Evolutionary conservation across 176 grass and related monocot species (phyloP), one percentile per base, ranked within the genome.

Genomic region (Oryza australiensis): DNA sequence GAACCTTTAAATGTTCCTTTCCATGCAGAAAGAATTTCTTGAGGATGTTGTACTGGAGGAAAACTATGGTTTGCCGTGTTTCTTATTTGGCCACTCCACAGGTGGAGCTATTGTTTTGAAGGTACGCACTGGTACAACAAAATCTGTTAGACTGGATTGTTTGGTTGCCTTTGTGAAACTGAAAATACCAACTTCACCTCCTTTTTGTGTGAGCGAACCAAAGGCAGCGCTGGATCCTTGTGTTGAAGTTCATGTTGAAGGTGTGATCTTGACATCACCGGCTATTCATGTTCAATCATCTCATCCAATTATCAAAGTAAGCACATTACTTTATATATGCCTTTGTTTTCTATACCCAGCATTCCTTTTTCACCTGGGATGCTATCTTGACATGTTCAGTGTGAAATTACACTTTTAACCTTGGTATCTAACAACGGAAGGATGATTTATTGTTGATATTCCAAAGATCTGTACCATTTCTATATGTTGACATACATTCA

Each of bases 41-140:
- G 80, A 93, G 78, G 86, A 92, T 73, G 71, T 90, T 83, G 88
- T 98, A 23, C 62, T 90, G 65, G 86, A 83, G 45, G 88, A 89
- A 85, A 94, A 85, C 33, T 43, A 74, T 51, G 79, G 82, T 64
- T 87, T 91, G 57, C 95, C 90, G 24, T 93, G 90, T 66, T 98
- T 98, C 88, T 85, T 88, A 84, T 98, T 94, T 80, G 95, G 95
- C 38, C 95, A 98, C 78, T 94, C 92, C 67, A 98, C 95, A 22
- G 95, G 95, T 57, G 95, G 87, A 89, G 95, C 95, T 78, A 91
- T 98, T 86, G 76, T 91, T 67, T 92, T 98, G 43, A 98, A 98
- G 95, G 95, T 98, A 89, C 48, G 3, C 68, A 64, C 14, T 73
- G 51, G 81, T 42, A 71, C 13, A 81, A 10, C 13, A 65, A 67